phyloP scores from a whole-genome alignment of 495 filamentous ascomycete species.

The Hypoxylon fuscum region DNA sequence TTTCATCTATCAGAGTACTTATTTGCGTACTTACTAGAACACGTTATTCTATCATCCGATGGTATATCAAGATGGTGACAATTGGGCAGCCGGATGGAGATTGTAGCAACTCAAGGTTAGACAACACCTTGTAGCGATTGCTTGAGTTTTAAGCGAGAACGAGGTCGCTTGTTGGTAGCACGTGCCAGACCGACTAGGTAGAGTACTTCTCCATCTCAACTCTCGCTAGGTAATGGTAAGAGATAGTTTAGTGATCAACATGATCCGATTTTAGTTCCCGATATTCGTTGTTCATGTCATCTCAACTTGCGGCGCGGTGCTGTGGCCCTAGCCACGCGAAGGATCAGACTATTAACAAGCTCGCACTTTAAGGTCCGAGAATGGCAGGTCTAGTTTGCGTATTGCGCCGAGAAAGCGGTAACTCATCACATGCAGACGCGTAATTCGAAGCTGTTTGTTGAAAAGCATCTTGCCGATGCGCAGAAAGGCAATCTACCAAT shows the following conservation, averaged over 20 bases:
- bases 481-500: constrained; percentile 21
- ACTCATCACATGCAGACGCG: neutral
- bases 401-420: constrained; percentile 9
- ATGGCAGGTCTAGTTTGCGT: constrained; percentile 20
- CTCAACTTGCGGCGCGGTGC: neutral
- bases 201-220: constrained; percentile 1
- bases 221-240: constrained; percentile 4
- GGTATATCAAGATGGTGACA: neutral
- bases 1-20: too few species aligned
- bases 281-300: constrained; percentile 8
- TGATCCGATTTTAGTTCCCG: constrained; percentile 6
- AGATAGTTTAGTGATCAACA: constrained; percentile 9
- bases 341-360: constrained; percentile 10
- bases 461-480: neutral
- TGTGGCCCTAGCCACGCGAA: constrained; percentile 8
- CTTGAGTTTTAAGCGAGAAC: constrained; percentile 3
- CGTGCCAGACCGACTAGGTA: constrained; percentile 1
- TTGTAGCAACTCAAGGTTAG: neutral
- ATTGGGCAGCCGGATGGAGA: neutral
- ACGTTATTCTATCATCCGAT: neutral
- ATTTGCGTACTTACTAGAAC: neutral
- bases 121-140: neutral
- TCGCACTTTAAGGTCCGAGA: constrained; percentile 11
- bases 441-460: neutral
- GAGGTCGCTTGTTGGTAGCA: constrained; percentile 5